phyloP scores from a whole-genome alignment of 2,329 filamentous ascomycete genomes.

The Cladophialophora psammophila region DNA sequence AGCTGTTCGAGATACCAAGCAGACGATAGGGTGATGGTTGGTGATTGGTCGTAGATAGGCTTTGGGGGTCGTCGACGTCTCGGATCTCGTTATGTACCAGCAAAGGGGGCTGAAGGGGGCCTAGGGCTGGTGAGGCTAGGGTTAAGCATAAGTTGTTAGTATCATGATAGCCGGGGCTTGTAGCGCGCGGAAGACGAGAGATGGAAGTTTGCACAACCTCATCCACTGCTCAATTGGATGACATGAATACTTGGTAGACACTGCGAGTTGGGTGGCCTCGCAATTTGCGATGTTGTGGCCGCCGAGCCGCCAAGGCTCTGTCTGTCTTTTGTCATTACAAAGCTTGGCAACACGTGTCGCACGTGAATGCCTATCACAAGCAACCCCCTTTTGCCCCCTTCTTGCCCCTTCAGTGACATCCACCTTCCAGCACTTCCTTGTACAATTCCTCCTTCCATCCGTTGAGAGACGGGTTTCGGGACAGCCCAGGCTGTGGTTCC shows the following conservation, averaged over 20 bases:
- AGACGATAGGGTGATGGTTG: neutral
- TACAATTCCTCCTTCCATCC: neutral
- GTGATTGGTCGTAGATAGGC: conserved; percentile 22
- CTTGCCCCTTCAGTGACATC: neutral
- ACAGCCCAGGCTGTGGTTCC: neutral
- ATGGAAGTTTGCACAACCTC: neutral
- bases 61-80: conserved; percentile 3
- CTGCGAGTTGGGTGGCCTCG: too few relatives aligned
- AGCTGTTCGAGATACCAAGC: neutral
- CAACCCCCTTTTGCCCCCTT: too few relatives aligned
- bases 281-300: neutral
- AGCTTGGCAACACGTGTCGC: too few relatives aligned
- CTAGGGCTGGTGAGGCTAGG: neutral
- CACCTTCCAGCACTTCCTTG: neutral
- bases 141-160: conserved; percentile 6
- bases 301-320: neutral
- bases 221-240: neutral
- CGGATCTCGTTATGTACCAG: neutral
- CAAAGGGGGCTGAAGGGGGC: too few relatives aligned
- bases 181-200: neutral
- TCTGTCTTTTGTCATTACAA: too few relatives aligned
- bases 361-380: too few relatives aligned
- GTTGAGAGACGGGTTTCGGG: neutral
- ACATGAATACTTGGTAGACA: neutral
- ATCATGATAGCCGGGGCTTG: neutral